Base-by-base conservation (phyloP, 148 eudicot genomes). In the Polygonum aviculare region DNA sequence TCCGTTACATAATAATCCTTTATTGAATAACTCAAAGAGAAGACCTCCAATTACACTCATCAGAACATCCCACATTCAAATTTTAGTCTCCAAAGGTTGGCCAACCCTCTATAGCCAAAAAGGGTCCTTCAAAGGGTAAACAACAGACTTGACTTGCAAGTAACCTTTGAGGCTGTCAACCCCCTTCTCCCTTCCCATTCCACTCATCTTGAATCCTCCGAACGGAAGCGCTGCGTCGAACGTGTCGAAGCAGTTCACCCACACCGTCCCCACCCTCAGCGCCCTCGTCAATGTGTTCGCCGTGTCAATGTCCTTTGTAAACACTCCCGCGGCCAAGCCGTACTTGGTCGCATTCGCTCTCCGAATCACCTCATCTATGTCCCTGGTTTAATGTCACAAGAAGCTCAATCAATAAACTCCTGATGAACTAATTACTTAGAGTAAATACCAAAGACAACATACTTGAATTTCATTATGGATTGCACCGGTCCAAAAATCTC, bases 401-500 rank as follows among this genome's bases (percentile, higher is more conserved):
- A 12, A 26, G 31, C 31, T 26, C 31, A 26, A 26, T 26, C 14
- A 72, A 9, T 74, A n/a, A 10, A 0, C 18, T 19, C 31, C 19
- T 8, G 26, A 54, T 10, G 6, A 33, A 75, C 39, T 54, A 15
- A 31, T 33, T 31, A 26, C 31, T 26, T 26, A n/a, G 31, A 26
- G 31, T 21, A 11, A 35, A 15, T 26, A 12, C 4, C 55, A 12
- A 16, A 1, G 22, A 4, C 18, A 14, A 81, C 90, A 82, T 83
- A 93, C 98, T 86, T 93, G 83, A 78, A 93, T 63, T 93, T 93
- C 81, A 93, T 74, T 78, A 93, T 85, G 21, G 93, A 59, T 52
- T 90, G 96, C 65, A 93, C 98, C 2, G 98, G 98, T 50, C 98
- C 98, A 40, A 93, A 93, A 55, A 93, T 93, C 87, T 93, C 98